phyloP scores from a whole-genome alignment of 2,329 filamentous ascomycete species.

The Botrytis aclada region DNA sequence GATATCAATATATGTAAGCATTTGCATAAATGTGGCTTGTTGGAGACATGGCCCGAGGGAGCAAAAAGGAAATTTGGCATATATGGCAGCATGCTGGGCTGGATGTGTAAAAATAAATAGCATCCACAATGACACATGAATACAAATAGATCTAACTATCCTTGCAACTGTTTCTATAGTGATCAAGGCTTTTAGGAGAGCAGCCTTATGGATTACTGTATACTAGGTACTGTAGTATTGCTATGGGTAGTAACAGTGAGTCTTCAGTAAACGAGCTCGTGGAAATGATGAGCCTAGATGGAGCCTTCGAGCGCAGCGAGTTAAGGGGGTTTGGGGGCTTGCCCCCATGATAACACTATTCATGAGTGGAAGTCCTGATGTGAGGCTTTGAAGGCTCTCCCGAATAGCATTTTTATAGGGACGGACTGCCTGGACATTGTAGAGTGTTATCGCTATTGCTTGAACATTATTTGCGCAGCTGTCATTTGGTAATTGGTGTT shows the following conservation, averaged over 20 bases:
- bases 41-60: neutral
- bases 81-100: neutral
- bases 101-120: neutral
- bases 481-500: neutral
- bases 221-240: neutral
- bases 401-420: neutral
- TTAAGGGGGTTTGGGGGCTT: neutral
- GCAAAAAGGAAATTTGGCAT: neutral
- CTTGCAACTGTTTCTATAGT: neutral
- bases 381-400: neutral
- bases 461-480: neutral
- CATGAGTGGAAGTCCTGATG: neutral
- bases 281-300: neutral
- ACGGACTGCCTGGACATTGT: neutral
- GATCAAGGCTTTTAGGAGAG: neutral
- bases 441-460: neutral
- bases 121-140: neutral
- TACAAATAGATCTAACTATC: neutral
- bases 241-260: neutral
- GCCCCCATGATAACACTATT: neutral
- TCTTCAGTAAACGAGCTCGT: neutral
- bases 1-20: neutral
- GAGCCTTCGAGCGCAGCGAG: neutral
- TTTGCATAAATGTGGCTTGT: slow-evolving; percentile 5
- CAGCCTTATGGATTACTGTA: neutral